Conservation (phyloP, 2,329 filamentous ascomycete genomes). For the Aspergillus sojae region DNA sequence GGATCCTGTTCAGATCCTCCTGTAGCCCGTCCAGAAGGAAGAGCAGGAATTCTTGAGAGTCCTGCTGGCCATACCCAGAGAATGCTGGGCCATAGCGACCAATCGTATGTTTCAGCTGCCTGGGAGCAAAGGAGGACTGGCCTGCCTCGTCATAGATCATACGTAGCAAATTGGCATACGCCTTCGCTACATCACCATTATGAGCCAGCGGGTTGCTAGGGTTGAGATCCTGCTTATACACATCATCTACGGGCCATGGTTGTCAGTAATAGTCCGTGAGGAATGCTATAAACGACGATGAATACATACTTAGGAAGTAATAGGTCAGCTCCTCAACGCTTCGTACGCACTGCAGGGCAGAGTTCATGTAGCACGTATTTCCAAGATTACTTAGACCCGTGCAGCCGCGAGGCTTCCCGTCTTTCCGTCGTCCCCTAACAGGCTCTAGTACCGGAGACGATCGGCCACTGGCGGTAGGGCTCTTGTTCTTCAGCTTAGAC, state of each 20-base stretch:
- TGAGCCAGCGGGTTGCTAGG: slow-evolving; percentile 81
- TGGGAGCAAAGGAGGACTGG: slow-evolving; percentile 71
- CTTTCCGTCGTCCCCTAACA: slow-evolving; percentile 70
- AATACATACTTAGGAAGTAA: slow-evolving; percentile 70
- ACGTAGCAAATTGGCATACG: slow-evolving; percentile 75
- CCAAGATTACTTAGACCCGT: slow-evolving; percentile 88
- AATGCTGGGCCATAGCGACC: slow-evolving; percentile 82
- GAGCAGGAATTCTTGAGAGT: slow-evolving; percentile 94
- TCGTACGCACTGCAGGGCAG: slow-evolving; percentile 89
- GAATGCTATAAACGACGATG: background rate
- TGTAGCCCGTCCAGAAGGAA: slow-evolving; percentile 93
- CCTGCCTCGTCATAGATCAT: slow-evolving; percentile 74
- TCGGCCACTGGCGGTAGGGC: slow-evolving; percentile 59
- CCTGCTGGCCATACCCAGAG: slow-evolving; percentile 92
- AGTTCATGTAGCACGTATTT: slow-evolving; percentile 99
- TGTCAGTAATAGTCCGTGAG: background rate
- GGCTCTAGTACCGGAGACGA: slow-evolving; percentile 69
- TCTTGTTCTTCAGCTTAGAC: slow-evolving; percentile 42
- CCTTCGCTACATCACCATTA: slow-evolving; percentile 80
- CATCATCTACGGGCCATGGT: slow-evolving; percentile 49
- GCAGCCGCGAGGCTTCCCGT: slow-evolving; percentile 71
- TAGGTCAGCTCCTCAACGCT: slow-evolving; percentile 91
- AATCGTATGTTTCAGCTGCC: slow-evolving; percentile 79
- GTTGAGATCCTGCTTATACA: slow-evolving; percentile 82
- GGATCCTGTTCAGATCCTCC: slow-evolving; percentile 90